phyloP scores from a whole-genome alignment of 306 rosid genomes.

The Crataegus laevigata region DNA sequence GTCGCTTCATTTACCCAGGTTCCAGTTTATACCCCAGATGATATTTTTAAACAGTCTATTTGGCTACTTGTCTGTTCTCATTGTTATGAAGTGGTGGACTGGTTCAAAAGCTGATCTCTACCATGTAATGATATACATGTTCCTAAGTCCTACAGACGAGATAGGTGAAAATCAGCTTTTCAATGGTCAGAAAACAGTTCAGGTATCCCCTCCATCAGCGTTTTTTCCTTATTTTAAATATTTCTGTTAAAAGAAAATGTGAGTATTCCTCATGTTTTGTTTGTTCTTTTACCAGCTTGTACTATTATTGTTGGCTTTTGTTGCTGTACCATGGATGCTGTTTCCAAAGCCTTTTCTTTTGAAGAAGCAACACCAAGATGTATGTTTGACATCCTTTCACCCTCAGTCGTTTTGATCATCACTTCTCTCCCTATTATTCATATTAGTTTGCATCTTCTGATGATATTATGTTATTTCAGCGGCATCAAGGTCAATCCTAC shows the following conservation, averaged over 20 bases:
- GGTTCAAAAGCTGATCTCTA: slow-evolving; percentile 93
- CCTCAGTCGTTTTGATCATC: not conserved
- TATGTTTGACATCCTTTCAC: slow-evolving; percentile 26
- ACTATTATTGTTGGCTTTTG: slow-evolving; percentile 67
- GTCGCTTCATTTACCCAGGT: slow-evolving; percentile 54
- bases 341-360: slow-evolving; percentile 91
- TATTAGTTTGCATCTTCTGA: slow-evolving; percentile 18
- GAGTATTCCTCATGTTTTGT: slow-evolving; percentile 1
- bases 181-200: slow-evolving; percentile 70
- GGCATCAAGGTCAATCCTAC: slow-evolving; percentile 74
- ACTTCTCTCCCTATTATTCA: not conserved
- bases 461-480: slow-evolving; percentile 42
- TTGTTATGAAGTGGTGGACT: slow-evolving; percentile 86
- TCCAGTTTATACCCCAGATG: slow-evolving; percentile 81
- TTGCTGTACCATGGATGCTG: slow-evolving; percentile 98
- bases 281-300: slow-evolving; percentile 45
- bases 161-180: slow-evolving; percentile 95
- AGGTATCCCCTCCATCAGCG: slow-evolving; percentile 40
- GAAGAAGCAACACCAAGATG: slow-evolving; percentile 83
- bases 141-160: slow-evolving; percentile 85
- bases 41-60: slow-evolving; percentile 88
- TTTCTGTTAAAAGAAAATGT: slow-evolving; percentile 4
- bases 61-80: slow-evolving; percentile 79
- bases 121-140: slow-evolving; percentile 97
- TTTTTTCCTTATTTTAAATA: not conserved